phyloP scores from a whole-genome alignment of 1,284 basidiomycete species.

The Pisolithus thermaeus region DNA sequence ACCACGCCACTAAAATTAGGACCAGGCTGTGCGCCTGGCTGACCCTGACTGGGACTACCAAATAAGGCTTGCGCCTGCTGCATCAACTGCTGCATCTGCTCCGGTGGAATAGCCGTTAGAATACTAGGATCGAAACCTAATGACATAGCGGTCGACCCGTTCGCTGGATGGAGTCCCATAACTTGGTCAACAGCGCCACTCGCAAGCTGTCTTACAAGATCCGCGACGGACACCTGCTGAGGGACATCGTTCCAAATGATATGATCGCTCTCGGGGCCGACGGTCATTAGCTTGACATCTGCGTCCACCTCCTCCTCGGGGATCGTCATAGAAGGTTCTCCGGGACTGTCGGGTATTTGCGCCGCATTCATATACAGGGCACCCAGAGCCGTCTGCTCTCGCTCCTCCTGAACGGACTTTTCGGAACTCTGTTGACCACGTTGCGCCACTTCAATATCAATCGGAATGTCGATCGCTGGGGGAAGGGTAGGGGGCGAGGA shows the following conservation, averaged over 20 bases:
- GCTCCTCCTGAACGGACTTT: conserved; percentile 60
- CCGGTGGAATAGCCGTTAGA: conserved; percentile 40
- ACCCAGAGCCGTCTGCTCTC: conserved; percentile 69
- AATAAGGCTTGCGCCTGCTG: conserved; percentile 43
- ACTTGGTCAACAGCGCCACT: conserved; percentile 30
- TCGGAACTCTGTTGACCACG: conserved; percentile 65
- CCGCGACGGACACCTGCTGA: conserved; percentile 49
- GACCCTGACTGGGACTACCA: conserved; percentile 12
- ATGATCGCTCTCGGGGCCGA: conserved; percentile 60
- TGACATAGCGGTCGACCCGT: conserved; percentile 7
- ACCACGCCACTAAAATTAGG: conserved; percentile 17
- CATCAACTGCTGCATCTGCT: conserved; percentile 60
- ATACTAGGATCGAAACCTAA: conserved; percentile 30
- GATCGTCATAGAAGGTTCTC: conserved; percentile 55
- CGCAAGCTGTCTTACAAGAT: conserved; percentile 62
- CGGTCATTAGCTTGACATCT: conserved; percentile 57
- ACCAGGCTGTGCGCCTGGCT: conserved; percentile 19
- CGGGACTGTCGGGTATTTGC: conserved; percentile 72
- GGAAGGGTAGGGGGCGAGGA: conserved; percentile 15
- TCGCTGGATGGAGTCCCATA: conserved; percentile 15
- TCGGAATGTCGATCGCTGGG: conserved; percentile 58
- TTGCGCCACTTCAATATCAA: conserved; percentile 43
- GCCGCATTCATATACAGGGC: conserved; percentile 63
- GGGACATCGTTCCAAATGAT: conserved; percentile 51
- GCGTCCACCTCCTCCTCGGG: conserved; percentile 64